Percentiles rank a stretch among this genome's conserved stretches.
Conservation (phyloP, 108 stramenopile species). For the Mediolabrus comicus region DNA sequence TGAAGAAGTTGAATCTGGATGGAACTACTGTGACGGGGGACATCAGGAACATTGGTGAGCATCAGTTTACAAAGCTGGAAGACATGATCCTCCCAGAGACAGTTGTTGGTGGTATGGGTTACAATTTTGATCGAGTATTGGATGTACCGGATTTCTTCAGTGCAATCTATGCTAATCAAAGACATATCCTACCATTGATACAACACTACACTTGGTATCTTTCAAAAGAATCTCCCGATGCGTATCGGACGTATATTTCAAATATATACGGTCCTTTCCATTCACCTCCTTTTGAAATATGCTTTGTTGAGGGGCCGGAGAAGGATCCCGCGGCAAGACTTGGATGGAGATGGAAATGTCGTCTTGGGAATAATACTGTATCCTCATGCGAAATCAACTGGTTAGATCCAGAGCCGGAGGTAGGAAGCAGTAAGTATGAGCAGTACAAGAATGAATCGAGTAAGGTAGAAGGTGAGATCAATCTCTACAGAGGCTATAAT, state of each 20-base stretch:
- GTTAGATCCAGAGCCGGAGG: not conserved
- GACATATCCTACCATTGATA: no score
- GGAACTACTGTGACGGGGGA: not conserved
- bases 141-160: not conserved
- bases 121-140: not conserved
- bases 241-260: not conserved
- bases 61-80: not conserved
- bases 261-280: no score
- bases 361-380: no score
- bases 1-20: not conserved
- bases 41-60: not conserved
- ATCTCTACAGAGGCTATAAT: not conserved
- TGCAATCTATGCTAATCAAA: no score
- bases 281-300: no score
- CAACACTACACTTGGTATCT: not conserved
- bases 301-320: not conserved
- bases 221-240: not conserved
- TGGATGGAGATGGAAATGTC: not conserved
- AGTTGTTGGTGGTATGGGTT: not conserved
- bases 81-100: not conserved
- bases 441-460: not conserved
- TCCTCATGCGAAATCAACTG: not conserved
- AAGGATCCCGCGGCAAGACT: not conserved
- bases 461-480: not conserved
- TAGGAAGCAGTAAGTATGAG: not conserved